Base-by-base conservation (phyloP, 1,139 yeast species). In the Taphrina sp. region DNA sequence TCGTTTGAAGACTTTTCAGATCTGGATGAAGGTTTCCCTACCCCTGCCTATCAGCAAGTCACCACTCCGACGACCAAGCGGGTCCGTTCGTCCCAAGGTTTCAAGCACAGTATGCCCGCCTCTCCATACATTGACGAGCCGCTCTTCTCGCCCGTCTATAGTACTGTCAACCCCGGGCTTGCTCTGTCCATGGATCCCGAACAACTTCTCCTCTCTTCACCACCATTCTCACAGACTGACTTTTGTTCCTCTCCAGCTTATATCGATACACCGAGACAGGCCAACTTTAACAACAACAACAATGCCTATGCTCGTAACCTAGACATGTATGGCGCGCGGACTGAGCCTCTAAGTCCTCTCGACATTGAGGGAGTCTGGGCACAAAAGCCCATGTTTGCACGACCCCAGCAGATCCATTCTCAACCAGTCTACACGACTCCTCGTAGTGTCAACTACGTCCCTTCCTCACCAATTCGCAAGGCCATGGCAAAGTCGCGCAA, bases 1-100 rank as follows among this genome's bases (percentile, higher is more conserved):
- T 49, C 54, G 19, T 49, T 49, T 26, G 54, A 49, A n/a, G 54
- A 49, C 17, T 39, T 38, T 17, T 31, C 47, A 8, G 54, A 49
- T 7, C n/a, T 29, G 4, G 28, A 19, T 14, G 19, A n/a, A 5
- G 16, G 17, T 1, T 14, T 23, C 2, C 39, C 22, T 16, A 36
- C 26, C 12, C 39, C 51, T 19, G 16, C 44, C 5, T 29, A 38
- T 19, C 20, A 31, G 28, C 46, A 29, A 23, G 39, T 39, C 28
- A 33, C 54, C 10, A 38, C 54, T n/a, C 54, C 54, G 7, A 26
- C 31, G 28, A 49, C 34, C 46, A 49, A 49, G 39, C 39, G 54
- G 22, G 28, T 46, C 17, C 31, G 43, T 5, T 49, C 54, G 22
- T 31, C 54, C 16, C 45, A 41, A 14, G 45, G 45, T 2, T 28